Evolutionary conservation across 345 rosid species (phyloP).

Genomic region (Mallotus nudiflorus): DNA sequence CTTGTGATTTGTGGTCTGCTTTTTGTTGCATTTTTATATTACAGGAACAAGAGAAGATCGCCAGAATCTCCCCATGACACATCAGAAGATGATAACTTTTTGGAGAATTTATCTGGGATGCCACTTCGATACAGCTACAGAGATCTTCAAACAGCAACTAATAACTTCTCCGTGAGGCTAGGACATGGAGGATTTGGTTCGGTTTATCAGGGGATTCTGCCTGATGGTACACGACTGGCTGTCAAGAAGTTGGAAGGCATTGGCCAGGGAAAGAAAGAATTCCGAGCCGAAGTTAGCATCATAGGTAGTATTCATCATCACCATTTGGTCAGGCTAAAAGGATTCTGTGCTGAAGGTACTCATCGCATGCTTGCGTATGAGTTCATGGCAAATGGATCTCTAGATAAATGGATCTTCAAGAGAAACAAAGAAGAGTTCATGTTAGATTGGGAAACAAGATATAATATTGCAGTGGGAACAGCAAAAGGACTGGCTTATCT

Average conservation of each 20-base stretch:
- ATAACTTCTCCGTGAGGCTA: slow-evolving; percentile 72
- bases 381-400: slow-evolving; percentile 76
- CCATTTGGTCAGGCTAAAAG: slow-evolving; percentile 80
- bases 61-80: slow-evolving; percentile 43
- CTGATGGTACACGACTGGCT: slow-evolving; percentile 75
- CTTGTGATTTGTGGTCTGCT: slow-evolving; percentile 48
- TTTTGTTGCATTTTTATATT: slow-evolving; percentile 46
- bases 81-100: slow-evolving; percentile 80
- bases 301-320: slow-evolving; percentile 93
- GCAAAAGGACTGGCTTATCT: slow-evolving; percentile 93
- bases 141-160: slow-evolving; percentile 79
- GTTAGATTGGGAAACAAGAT: slow-evolving; percentile 78
- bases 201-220: slow-evolving; percentile 72
- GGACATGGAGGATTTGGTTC: slow-evolving; percentile 98
- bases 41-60: slow-evolving; percentile 37
- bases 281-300: slow-evolving; percentile 88
- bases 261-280: slow-evolving; percentile 96
- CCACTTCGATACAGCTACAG: slow-evolving; percentile 72
- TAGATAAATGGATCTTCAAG: slow-evolving; percentile 90
- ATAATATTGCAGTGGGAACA: slow-evolving; percentile 71
- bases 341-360: slow-evolving; percentile 86
- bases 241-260: slow-evolving; percentile 95
- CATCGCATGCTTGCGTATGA: slow-evolving; percentile 87
- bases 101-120: slow-evolving; percentile 72
- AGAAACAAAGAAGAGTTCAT: slow-evolving; percentile 39